Evolutionary conservation across 495 filamentous ascomycete species (phyloP).

Genomic region (Penicillium silybi): DNA sequence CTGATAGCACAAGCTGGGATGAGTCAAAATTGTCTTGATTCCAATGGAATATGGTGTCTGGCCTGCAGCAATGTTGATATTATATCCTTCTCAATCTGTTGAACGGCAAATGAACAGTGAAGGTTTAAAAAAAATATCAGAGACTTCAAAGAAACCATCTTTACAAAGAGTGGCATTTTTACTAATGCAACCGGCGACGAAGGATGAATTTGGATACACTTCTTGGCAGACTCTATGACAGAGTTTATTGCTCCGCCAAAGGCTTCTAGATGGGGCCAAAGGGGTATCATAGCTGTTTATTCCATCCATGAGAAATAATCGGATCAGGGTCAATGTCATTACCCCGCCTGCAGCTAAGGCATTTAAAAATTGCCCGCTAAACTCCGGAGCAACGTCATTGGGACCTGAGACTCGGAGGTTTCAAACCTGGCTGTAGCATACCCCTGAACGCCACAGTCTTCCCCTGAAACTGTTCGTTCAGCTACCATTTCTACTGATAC

Average conservation of each 20-base stretch:
- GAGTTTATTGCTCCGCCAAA: too few species aligned
- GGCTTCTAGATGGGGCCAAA: neutral
- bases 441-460: neutral
- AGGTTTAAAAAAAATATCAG: too few species aligned
- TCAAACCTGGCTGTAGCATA: neutral
- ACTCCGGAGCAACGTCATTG: neutral
- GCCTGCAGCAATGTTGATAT: neutral
- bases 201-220: too few species aligned
- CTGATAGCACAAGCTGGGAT: conserved; percentile 21
- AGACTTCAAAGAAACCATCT: too few species aligned
- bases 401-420: neutral
- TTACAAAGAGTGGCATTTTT: too few species aligned
- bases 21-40: neutral
- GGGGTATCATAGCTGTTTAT: neutral
- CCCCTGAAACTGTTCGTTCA: neutral
- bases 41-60: neutral
- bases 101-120: too few species aligned
- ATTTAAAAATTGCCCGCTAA: neutral
- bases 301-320: neutral
- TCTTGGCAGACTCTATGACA: too few species aligned
- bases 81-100: too few species aligned
- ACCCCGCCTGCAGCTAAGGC: neutral
- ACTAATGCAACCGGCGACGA: too few species aligned
- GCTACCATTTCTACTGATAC: neutral
- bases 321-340: neutral